Evolutionary conservation across 2,329 filamentous ascomycete species (phyloP).

Genomic region (Neonectria coccinea): DNA sequence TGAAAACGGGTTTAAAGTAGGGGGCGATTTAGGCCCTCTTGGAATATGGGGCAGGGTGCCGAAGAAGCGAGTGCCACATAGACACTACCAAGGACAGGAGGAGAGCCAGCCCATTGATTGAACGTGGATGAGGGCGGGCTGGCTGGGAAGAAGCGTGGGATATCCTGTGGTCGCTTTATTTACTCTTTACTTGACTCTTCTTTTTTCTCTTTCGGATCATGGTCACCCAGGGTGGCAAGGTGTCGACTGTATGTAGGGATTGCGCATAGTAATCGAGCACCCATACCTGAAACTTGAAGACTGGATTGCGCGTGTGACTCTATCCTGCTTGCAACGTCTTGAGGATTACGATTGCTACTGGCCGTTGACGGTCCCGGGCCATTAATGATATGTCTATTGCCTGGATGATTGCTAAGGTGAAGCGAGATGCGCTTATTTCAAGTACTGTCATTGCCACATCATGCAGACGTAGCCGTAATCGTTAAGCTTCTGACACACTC

Average conservation of each 20-base stretch:
- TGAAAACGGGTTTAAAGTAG: conserved; percentile 37
- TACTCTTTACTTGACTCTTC: conserved; percentile 45
- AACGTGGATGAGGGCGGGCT: conserved; percentile 31
- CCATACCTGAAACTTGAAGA: conserved; percentile 37
- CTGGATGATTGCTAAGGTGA: background rate
- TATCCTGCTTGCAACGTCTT: background rate
- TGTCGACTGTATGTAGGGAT: conserved; percentile 48
- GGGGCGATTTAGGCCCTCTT: conserved; percentile 34
- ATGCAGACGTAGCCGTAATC: too few species aligned
- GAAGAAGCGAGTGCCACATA: conserved; percentile 37
- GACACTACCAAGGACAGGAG: conserved; percentile 24
- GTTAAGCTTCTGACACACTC: too few species aligned
- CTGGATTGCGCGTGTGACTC: conserved; percentile 1
- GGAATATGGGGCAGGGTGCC: conserved; percentile 39
- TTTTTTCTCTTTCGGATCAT: conserved; percentile 41
- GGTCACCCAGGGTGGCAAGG: conserved; percentile 37
- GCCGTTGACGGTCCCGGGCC: background rate
- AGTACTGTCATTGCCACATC: background rate
- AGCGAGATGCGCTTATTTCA: background rate
- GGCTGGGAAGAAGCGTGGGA: conserved; percentile 36
- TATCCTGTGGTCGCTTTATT: conserved; percentile 48
- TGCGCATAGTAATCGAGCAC: conserved; percentile 48
- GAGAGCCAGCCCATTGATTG: conserved; percentile 29
- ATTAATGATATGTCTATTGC: background rate
- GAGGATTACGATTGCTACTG: background rate